Percentiles rank a stretch among this genome's conserved stretches.
Evolutionary conservation across 2,329 filamentous ascomycete genomes (phyloP).

Genomic region (Colletotrichum viniferum): DNA sequence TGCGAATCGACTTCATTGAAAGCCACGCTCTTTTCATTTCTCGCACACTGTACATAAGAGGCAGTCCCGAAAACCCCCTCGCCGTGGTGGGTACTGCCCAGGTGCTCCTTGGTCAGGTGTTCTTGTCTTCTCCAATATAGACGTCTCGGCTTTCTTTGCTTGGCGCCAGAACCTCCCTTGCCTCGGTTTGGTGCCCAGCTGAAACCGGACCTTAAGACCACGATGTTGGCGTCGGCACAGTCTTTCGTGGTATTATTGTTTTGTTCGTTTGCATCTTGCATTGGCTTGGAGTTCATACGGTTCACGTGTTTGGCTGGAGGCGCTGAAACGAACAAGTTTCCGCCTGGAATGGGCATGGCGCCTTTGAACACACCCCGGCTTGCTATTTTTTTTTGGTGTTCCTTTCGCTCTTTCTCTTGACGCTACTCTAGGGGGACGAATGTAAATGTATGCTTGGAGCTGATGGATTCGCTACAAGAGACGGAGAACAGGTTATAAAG

Average conservation of each 20-base stretch:
- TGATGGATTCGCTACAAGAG: neutral
- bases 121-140: neutral
- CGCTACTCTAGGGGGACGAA: neutral
- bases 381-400: neutral
- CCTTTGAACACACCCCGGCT: neutral
- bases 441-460: neutral
- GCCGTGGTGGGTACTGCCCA: neutral
- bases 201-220: neutral
- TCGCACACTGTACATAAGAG: neutral
- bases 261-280: slow-evolving; percentile 12
- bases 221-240: slow-evolving; percentile 1
- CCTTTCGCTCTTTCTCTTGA: neutral
- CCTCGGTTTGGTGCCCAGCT: neutral
- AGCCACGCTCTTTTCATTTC: neutral
- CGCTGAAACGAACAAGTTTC: neutral
- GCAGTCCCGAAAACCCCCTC: neutral
- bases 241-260: neutral
- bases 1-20: neutral
- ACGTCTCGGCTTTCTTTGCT: neutral
- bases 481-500: neutral
- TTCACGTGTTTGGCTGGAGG: neutral
- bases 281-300: slow-evolving; percentile 13
- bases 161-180: neutral
- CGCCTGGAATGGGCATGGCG: neutral
- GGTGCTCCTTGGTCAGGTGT: neutral